phyloP scores from a whole-genome alignment of 345 rosid genomes.

The Pistacia vera region DNA sequence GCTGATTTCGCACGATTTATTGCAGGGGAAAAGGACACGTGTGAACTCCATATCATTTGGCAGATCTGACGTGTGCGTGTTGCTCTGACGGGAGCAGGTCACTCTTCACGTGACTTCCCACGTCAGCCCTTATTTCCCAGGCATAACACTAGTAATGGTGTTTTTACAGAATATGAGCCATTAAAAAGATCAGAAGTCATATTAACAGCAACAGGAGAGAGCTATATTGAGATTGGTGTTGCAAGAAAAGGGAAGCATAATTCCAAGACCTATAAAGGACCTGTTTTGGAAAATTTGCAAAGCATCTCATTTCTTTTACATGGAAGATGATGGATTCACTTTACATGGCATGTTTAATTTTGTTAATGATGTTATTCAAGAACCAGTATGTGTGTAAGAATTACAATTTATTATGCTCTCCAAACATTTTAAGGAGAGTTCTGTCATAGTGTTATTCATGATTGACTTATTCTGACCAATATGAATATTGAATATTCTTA shows the following conservation, averaged over 20 bases:
- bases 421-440: no score
- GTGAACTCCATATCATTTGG: no score
- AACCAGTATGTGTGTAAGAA: constrained; percentile 36
- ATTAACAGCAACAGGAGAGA: constrained; percentile 42
- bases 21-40: no score
- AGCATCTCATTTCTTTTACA: constrained; percentile 61
- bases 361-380: constrained; percentile 48
- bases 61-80: no score
- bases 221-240: constrained; percentile 58
- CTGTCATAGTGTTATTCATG: no score
- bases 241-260: constrained; percentile 47
- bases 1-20: no score
- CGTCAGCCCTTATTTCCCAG: no score
- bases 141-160: constrained; percentile 21
- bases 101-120: no score
- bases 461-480: no score
- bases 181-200: constrained; percentile 32
- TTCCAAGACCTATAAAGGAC: constrained; percentile 78
- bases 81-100: no score
- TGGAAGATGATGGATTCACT: constrained; percentile 72
- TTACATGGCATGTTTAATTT: constrained; percentile 41
- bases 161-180: constrained; percentile 42
- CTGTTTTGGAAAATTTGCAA: constrained; percentile 69
- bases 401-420: neutral
- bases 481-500: no score